These are phyloP conservation scores for Clitoria ternatea DNA, from an alignment of 306 rosid species.

Conservation along the genomic window DNA sequence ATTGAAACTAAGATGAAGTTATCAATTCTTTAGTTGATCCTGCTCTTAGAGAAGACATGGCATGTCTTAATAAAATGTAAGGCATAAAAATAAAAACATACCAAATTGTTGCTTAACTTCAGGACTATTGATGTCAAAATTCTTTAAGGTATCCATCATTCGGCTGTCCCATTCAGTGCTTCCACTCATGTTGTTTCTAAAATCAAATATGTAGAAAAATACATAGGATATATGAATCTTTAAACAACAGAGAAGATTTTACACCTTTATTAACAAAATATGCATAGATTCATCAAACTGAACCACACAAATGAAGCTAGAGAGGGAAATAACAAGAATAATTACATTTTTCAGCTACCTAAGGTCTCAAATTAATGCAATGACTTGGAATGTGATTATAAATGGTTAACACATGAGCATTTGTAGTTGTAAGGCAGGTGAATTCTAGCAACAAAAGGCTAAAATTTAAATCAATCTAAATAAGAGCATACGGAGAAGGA, in stretches of 20 bases:
- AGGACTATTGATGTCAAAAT: constrained; percentile 93
- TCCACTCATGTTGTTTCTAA: constrained; percentile 85
- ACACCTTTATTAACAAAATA: not conserved
- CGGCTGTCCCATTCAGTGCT: constrained; percentile 77
- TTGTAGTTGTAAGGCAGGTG: not conserved
- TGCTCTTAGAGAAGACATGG: not conserved
- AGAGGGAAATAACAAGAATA: constrained; percentile 3
- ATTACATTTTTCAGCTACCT: not conserved
- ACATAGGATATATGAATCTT: not conserved
- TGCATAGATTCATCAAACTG: constrained; percentile 15
- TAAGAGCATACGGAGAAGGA: not conserved
- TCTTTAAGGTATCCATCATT: constrained; percentile 88
- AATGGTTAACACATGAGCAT: not conserved
- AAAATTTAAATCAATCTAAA: not conserved
- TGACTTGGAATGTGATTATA: not conserved
- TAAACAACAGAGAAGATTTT: constrained; percentile 3
- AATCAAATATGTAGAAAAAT: constrained; percentile 6
- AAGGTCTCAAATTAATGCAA: not conserved
- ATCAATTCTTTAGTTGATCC: constrained; percentile 4
- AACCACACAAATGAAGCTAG: not conserved
- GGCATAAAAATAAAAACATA: constrained; percentile 29
- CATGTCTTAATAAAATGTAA: not conserved
- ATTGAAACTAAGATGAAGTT: not conserved
- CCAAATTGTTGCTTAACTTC: constrained; percentile 98
- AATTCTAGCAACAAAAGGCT: not conserved